These are phyloP conservation scores for Suillus subluteus DNA, from an alignment of 768 basidiomycete species.

Conservation along the genomic window DNA sequence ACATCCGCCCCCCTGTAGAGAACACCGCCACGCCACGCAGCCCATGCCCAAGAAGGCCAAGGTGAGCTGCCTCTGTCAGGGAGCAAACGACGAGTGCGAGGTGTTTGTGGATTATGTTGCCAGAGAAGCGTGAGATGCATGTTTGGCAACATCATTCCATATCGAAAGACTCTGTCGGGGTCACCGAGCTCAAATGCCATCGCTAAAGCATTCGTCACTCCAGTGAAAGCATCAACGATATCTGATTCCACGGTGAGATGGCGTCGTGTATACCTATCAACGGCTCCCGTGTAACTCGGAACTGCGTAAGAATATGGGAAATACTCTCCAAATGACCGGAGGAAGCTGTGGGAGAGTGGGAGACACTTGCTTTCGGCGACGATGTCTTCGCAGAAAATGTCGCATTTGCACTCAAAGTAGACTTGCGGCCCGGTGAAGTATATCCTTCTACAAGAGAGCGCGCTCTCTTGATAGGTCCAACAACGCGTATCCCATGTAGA, in stretches of 20 bases:
- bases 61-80: background rate
- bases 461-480: background rate
- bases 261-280: background rate
- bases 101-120: conserved; percentile 22
- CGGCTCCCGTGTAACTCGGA: background rate
- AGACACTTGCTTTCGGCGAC: background rate
- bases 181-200: conserved; percentile 1
- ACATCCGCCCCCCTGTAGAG: background rate
- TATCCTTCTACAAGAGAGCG: background rate
- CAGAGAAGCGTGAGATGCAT: conserved; percentile 23
- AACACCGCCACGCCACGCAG: conserved; percentile 28
- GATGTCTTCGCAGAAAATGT: background rate
- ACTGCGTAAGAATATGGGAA: background rate
- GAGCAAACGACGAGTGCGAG: conserved; percentile 16
- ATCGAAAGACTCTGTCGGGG: background rate
- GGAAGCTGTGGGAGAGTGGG: background rate
- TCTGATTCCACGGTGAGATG: background rate
- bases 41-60: conserved; percentile 26
- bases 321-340: background rate
- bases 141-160: conserved; percentile 6
- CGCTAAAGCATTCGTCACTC: background rate
- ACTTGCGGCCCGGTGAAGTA: conserved; percentile 19
- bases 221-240: background rate
- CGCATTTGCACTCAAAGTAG: conserved; percentile 24
- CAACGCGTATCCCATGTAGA: conserved; percentile 24